Conservation (phyloP, 768 basidiomycete genomes). For the Trametopsis cervina region DNA sequence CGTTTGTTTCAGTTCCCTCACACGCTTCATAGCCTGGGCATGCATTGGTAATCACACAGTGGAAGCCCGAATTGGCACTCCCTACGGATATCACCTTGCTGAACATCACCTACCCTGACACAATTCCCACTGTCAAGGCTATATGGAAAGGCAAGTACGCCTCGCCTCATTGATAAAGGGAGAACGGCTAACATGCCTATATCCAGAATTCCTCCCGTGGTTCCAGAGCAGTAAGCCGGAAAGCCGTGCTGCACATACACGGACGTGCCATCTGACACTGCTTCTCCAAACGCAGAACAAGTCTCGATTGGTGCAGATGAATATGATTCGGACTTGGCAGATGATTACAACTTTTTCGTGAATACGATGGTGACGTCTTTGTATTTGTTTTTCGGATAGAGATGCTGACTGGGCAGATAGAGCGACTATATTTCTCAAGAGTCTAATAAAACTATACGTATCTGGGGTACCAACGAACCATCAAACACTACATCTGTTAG, state of each 20-base stretch:
- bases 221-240: conserved; percentile 18
- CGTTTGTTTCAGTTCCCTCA: neutral
- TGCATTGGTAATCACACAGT: conserved; percentile 37
- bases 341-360: conserved; percentile 37
- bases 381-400: neutral
- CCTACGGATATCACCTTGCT: conserved; percentile 29
- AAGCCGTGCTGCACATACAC: too few species aligned
- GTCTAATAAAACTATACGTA: conserved; percentile 32
- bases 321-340: conserved; percentile 29
- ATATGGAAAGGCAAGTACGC: conserved; percentile 33
- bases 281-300: conserved; percentile 28
- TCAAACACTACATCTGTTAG: conserved; percentile 29
- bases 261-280: too few species aligned
- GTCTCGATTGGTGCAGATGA: conserved; percentile 43
- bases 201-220: conserved; percentile 21
- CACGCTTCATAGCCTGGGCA: conserved; percentile 27
- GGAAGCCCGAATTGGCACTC: conserved; percentile 36
- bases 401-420: conserved; percentile 3
- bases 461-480: conserved; percentile 37
- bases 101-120: conserved; percentile 34
- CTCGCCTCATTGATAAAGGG: conserved; percentile 14
- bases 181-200: neutral
- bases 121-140: conserved; percentile 34
- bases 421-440: conserved; percentile 25
- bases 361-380: conserved; percentile 29